Evolutionary conservation across 768 basidiomycete species (phyloP), one percentile per base, ranked within the genome.

Genomic region (Sutorius australiensis): DNA sequence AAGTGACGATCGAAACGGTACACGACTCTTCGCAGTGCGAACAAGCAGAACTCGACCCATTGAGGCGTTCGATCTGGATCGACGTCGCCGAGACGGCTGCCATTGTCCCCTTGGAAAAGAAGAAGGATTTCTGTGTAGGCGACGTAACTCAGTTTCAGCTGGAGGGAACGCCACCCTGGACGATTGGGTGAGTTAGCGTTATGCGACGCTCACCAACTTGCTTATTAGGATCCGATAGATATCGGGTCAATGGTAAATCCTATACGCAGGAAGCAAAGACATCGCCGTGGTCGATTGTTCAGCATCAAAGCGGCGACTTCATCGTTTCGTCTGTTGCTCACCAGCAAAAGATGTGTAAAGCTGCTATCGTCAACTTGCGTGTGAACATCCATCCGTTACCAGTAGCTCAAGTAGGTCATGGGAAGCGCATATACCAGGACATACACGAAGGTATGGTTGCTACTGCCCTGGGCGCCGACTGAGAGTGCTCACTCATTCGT

Each of bases 1-100:
- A 86, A 42, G 73, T 98, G 40, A 80, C 77, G 31, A 86, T 99
- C 54, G 85, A 90, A 41, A 82, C 82, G 0, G 77, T 98, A 11
- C 73, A 75, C 12, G 97, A 99, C 71, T 79, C 87, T 14, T 90
- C 87, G 5, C 82, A 78, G 31, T 98, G 97, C 70, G 86, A 84
- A 46, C 86, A 92, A 51, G 80, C 83, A 13, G 74, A 79, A 33
- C 74, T 87, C 13, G 82, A 89, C 54, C 82, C 83, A 3, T 67
- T 80, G 33, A 71, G 72, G 31, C 77, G 80, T 48, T 81, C 82
- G 16, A 78, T 90, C 36, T 89, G 87, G 86, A 80, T 94, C 12
- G 92, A 98, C 60, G 93, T 98, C n/a, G 91, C 93, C 3, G 97
- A 99, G 70, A 92, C 92, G 1, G 97, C 97, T 9, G 84, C 91